phyloP scores from a whole-genome alignment of 305 asterid genomes.

The Fraxinus dipetala region DNA sequence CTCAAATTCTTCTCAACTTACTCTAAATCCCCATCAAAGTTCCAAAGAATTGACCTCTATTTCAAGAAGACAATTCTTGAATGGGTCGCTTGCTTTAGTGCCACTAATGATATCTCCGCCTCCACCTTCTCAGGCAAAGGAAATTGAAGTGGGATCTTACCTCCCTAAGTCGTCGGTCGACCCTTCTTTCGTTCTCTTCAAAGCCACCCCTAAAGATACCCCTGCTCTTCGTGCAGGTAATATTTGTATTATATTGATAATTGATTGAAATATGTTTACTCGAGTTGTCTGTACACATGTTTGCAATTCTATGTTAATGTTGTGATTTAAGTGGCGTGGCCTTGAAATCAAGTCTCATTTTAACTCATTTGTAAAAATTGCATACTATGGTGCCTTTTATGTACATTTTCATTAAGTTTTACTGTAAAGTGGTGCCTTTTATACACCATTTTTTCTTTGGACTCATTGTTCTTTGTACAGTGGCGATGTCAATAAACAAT shows the following conservation, averaged over 20 bases:
- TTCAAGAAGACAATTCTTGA: slow-evolving; percentile 62
- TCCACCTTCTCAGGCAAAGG: slow-evolving; percentile 55
- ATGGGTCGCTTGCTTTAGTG: slow-evolving; percentile 48
- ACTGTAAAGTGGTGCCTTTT: neutral
- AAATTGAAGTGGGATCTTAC: slow-evolving; percentile 79
- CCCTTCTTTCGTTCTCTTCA: slow-evolving; percentile 79
- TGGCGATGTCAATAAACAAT: neutral
- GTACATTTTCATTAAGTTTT: neutral
- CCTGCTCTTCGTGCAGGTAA: slow-evolving; percentile 99
- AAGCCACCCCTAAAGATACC: slow-evolving; percentile 81
- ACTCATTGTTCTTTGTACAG: neutral
- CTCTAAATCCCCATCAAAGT: slow-evolving; percentile 26
- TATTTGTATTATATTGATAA: neutral
- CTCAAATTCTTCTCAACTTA: slow-evolving; percentile 24
- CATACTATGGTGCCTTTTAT: neutral
- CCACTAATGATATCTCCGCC: slow-evolving; percentile 46
- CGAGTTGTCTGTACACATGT: neutral
- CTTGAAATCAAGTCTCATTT: neutral
- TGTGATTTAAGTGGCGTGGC: neutral
- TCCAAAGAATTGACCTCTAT: slow-evolving; percentile 20
- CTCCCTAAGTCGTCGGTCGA: slow-evolving; percentile 64
- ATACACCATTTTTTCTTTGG: neutral
- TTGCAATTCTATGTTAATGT: neutral
- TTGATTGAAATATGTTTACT: neutral
- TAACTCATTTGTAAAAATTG: neutral